Evolutionary conservation across 2,329 filamentous ascomycete species (phyloP), one percentile per base, ranked within the genome.

Genomic region (Penicillium freii): DNA sequence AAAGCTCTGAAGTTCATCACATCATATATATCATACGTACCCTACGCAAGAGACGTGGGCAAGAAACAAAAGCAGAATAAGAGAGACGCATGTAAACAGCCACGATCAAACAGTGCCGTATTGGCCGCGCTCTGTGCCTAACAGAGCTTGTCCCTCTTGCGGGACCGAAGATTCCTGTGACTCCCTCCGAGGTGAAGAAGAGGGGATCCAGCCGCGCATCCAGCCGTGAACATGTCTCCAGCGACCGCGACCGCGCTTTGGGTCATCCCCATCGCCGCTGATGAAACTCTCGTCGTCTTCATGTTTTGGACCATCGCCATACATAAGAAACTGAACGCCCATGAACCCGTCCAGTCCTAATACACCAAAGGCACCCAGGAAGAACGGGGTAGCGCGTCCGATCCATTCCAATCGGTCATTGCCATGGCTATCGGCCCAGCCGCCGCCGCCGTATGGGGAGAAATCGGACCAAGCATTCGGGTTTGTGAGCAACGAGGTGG

Each of bases 171-270:
- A 40, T n/a, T 40, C 31, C 4, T 31, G 43, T 21, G 49, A 54
- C 27, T 69, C 68, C 51, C 67, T 69, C 29, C 69, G 66, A 33
- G 75, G 74, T 21, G 74, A 73, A 27, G 80, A 73, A 19, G 77
- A 77, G 53, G 85, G 85, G 36, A 86, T 80, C 85, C 85, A 87
- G 2, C 85, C 85, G 58, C 84, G 78, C 84, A 87, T 86, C 84
- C 84, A 87, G 10, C 85, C 85, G 56, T 77, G 83, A 6, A 87
- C 84, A 29, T 78, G 75, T 40, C 78, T 76, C 85, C 84, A 87
- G 51, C 78, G 77, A 56, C 71, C 73, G 23, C 73, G 71, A 4
- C 78, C 70, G 59, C 73, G 64, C 44, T 72, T 71, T 15, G 75
- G 69, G n/a, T 80, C 77, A 27, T 80, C 74, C 7, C 82, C 74